Base-by-base conservation (phyloP, 495 filamentous ascomycete species). In the Apiosordaria backusii region DNA sequence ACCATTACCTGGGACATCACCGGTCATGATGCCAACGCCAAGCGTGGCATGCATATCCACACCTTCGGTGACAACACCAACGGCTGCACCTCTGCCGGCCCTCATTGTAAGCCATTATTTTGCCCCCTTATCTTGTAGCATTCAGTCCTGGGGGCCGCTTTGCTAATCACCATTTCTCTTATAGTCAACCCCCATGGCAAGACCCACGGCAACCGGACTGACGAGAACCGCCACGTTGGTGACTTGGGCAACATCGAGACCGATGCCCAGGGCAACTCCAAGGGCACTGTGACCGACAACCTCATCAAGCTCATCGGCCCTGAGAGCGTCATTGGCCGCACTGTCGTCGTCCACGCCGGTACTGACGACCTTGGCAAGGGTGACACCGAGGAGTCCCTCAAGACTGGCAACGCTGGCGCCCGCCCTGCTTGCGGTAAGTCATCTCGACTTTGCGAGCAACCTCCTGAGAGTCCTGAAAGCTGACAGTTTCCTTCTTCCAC, bases 51-150 rank as follows among this genome's bases (percentile, higher is more conserved):
- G 85, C 96, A 98, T 85, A 89, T 98, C 75, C 95, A 98, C 84
- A 90, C 95, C 82, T 99, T 97, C 75, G 95, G 96, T 79, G 95
- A 97, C 87, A 98, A 97, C 86, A 97, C 96, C 84, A 99, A 98
- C 81, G 95, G 96, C 79, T 99, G 95, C 89, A 98, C 95, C 65
- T 93, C 90, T 66, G 95, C 95, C 61, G 95, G 95, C 54, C 93
- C 95, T 72, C 95, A 99, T 82, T 98, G 92, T 95, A 86, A 75
- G 90, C 80, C 7, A 45, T 15, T 27, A 26, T 4, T 9, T 25
- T 40, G 18, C n/a, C 21, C 23, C 27, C 1, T 22, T 21, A 1
- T 45, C 24, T 13, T n/a, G n/a, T 15, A 45, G 35, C 35, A 3
- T 45, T 13, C 2, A 45, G 6, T 45, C 9, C 16, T 24, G 7